These are phyloP conservation scores for Ploettnerulaceae sp. DNA, from an alignment of 2,329 filamentous ascomycete genomes.

Conservation along the genomic window DNA sequence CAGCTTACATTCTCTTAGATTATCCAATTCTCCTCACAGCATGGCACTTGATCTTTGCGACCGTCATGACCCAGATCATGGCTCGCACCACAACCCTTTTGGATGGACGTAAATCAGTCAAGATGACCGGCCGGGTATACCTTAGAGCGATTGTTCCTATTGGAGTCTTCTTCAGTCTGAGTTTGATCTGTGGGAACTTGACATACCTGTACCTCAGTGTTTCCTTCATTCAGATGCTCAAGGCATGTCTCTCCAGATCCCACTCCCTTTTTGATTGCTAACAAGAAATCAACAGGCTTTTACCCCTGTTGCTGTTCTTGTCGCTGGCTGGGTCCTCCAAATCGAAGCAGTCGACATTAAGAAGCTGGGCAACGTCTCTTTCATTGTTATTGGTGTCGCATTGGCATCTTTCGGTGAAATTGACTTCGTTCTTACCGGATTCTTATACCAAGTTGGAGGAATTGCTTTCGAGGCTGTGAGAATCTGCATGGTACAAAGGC, in stretches of 20 bases:
- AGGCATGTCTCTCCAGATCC: conserved; percentile 51
- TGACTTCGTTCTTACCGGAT: conserved; percentile 77
- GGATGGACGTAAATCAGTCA: conserved; percentile 90
- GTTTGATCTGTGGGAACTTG: conserved; percentile 92
- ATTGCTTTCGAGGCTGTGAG: conserved; percentile 79
- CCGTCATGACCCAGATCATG: conserved; percentile 88
- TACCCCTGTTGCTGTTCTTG: conserved; percentile 85
- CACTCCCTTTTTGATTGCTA: conserved; percentile 5
- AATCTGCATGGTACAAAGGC: conserved; percentile 77
- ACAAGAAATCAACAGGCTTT: conserved; percentile 59
- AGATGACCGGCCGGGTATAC: conserved; percentile 95
- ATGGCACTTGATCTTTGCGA: conserved; percentile 93
- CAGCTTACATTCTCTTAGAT: conserved; percentile 42
- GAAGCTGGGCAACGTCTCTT: conserved; percentile 86
- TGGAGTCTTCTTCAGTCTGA: conserved; percentile 91
- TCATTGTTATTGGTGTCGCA: conserved; percentile 91
- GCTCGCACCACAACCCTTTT: conserved; percentile 85
- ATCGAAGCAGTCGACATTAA: conserved; percentile 74
- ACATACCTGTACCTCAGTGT: conserved; percentile 94
- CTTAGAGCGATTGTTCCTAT: conserved; percentile 91
- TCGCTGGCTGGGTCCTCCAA: conserved; percentile 84
- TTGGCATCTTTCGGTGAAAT: conserved; percentile 96
- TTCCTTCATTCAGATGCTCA: conserved; percentile 98
- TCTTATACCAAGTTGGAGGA: conserved; percentile 73
- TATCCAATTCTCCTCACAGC: conserved; percentile 83